phyloP scores from a whole-genome alignment of 1,284 basidiomycete genomes.

The Meripilus lineatus region DNA sequence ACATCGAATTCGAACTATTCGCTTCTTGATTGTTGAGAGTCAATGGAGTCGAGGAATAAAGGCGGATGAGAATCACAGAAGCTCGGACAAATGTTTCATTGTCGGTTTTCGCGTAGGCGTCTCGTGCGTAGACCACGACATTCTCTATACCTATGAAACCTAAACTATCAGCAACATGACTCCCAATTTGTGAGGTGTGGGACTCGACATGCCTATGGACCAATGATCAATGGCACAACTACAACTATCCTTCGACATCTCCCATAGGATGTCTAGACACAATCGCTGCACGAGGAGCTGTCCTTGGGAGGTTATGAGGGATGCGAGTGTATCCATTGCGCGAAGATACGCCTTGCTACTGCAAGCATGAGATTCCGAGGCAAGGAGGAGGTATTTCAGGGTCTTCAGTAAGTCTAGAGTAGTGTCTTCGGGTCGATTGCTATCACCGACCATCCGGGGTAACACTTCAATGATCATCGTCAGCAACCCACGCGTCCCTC shows the following conservation, averaged over 20 bases:
- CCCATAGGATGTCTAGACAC: slow-evolving; percentile 9
- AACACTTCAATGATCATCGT: slow-evolving; percentile 11
- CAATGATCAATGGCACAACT: slow-evolving; percentile 12
- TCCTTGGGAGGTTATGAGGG: slow-evolving; percentile 5
- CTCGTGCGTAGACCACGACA: slow-evolving; percentile 7
- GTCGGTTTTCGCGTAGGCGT: slow-evolving; percentile 5
- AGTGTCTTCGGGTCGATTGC: too few species aligned
- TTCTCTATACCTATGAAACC: slow-evolving; percentile 8
- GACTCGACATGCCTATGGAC: slow-evolving; percentile 7
- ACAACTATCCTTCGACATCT: slow-evolving; percentile 11
- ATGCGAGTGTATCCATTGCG: slow-evolving; percentile 5
- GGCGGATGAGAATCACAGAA: slow-evolving; percentile 6
- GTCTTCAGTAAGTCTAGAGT: slow-evolving; percentile 8
- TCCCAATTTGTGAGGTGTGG: neutral
- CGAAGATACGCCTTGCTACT: slow-evolving; percentile 5
- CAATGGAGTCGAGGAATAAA: slow-evolving; percentile 6
- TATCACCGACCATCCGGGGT: slow-evolving; percentile 9
- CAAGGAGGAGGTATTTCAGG: slow-evolving; percentile 9
- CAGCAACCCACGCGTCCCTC: slow-evolving; percentile 6
- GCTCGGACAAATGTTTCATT: slow-evolving; percentile 9
- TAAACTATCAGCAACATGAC: neutral
- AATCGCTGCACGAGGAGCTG: slow-evolving; percentile 4
- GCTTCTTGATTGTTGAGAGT: too few species aligned
- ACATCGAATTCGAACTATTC: too few species aligned
- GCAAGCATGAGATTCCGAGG: slow-evolving; percentile 5